Evolutionary conservation across 2,329 filamentous ascomycete genomes (phyloP).

Genomic region (Xylaria digitata): DNA sequence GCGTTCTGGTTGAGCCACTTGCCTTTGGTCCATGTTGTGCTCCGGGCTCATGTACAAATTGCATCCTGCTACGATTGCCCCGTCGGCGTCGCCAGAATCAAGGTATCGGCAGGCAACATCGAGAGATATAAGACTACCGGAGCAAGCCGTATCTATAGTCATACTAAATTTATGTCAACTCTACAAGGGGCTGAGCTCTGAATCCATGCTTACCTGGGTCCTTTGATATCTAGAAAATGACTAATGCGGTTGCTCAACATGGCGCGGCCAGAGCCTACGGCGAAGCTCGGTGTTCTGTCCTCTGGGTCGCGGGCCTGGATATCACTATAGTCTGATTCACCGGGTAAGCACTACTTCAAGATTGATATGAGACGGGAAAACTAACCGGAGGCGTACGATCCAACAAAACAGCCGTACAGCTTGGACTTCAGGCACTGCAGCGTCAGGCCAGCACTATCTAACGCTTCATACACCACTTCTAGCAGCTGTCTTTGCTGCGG

Average conservation of each 20-base stretch:
- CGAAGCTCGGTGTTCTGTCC: constrained; percentile 28
- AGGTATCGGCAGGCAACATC: constrained; percentile 24
- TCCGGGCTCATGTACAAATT: constrained; percentile 51
- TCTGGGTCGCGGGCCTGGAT: constrained; percentile 42
- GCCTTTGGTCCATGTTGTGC: constrained; percentile 40
- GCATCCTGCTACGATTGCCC: constrained; percentile 47
- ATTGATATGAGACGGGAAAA: too few relatives aligned
- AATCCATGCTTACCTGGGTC: too few relatives aligned
- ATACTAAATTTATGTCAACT: too few relatives aligned
- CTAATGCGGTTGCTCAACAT: constrained; percentile 50
- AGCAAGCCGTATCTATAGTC: constrained; percentile 29
- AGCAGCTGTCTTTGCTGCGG: constrained; percentile 47
- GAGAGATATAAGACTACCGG: constrained; percentile 25
- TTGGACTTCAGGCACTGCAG: constrained; percentile 35
- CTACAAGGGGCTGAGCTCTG: too few relatives aligned
- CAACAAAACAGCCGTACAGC: constrained; percentile 43
- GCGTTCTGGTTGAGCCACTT: too few relatives aligned
- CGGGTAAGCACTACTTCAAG: too few relatives aligned
- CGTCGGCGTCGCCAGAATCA: constrained; percentile 22
- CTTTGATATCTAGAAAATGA: constrained; percentile 50
- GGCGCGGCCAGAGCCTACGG: constrained; percentile 41
- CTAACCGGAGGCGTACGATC: constrained; percentile 32
- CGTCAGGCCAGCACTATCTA: constrained; percentile 46
- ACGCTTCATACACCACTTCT: constrained; percentile 47
- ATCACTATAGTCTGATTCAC: constrained; percentile 41